phyloP scores from a whole-genome alignment of 257 asterid species.

The Salvia miltiorrhiza region DNA sequence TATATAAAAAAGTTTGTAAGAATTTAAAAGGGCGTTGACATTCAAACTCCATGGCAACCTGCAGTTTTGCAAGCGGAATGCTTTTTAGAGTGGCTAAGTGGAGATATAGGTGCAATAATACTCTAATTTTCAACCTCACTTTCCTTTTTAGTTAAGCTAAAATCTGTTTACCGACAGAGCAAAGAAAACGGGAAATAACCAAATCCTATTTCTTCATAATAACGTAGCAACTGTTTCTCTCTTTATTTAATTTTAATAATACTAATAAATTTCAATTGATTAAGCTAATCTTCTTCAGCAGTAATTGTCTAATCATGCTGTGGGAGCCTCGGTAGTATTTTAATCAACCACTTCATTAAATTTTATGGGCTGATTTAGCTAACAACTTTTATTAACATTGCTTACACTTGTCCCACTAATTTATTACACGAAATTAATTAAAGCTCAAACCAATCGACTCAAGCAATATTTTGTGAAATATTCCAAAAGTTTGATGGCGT shows the following conservation, averaged over 20 bases:
- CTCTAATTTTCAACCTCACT: not conserved
- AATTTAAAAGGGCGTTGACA: too few species aligned
- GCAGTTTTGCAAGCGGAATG: not conserved
- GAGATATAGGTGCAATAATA: slow-evolving; percentile 8
- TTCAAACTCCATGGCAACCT: too few species aligned
- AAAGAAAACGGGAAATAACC: not conserved
- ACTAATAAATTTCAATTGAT: not conserved
- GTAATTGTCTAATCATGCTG: slow-evolving; percentile 21
- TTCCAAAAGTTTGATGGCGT: not conserved
- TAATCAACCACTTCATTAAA: slow-evolving; percentile 29
- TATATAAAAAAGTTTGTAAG: too few species aligned
- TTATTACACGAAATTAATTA: not conserved
- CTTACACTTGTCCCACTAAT: slow-evolving; percentile 16
- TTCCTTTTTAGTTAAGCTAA: slow-evolving; percentile 25
- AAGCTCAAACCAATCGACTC: not conserved
- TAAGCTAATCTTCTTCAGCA: slow-evolving; percentile 15
- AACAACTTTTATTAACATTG: slow-evolving; percentile 12
- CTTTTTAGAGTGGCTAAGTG: not conserved
- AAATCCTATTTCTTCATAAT: not conserved
- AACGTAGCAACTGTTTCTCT: not conserved
- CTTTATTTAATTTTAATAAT: too few species aligned
- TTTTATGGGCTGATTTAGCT: slow-evolving; percentile 26
- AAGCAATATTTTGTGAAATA: not conserved
- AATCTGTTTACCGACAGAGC: not conserved
- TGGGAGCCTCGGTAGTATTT: not conserved